Evolutionary conservation across 2,329 filamentous ascomycete species (phyloP).

Genomic region (Fusarium praegraminearum): DNA sequence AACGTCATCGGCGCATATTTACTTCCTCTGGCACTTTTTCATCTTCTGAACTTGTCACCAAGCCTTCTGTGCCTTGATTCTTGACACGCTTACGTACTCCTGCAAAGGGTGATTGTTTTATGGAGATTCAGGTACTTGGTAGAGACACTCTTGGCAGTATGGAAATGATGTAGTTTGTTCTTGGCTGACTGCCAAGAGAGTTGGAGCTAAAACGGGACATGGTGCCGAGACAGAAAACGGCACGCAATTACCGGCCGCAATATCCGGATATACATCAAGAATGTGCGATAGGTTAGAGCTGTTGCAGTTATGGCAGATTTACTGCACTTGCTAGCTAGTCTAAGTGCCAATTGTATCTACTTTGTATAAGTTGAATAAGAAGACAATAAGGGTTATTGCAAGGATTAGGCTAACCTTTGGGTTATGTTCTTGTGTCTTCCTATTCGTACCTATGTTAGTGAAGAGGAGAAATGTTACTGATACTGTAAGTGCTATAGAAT

Average conservation of each 20-base stretch:
- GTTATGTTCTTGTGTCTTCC: too few species aligned
- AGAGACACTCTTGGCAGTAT: neutral
- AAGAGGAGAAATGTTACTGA: too few species aligned
- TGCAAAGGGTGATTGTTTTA: neutral
- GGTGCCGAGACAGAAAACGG: slow-evolving; percentile 19
- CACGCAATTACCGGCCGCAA: slow-evolving; percentile 28
- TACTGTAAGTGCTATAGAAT: too few species aligned
- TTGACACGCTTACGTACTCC: slow-evolving; percentile 5
- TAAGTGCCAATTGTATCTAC: neutral
- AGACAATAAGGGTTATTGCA: too few species aligned
- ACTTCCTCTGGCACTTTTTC: neutral
- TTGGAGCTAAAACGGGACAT: slow-evolving; percentile 5
- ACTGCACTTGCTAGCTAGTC: neutral
- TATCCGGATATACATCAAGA: slow-evolving; percentile 2
- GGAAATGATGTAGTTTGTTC: neutral
- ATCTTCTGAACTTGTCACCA: neutral
- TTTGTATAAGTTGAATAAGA: too few species aligned
- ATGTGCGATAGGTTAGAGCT: neutral
- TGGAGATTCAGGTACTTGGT: neutral
- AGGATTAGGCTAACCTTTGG: too few species aligned
- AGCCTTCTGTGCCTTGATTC: slow-evolving; percentile 4
- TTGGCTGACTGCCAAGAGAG: neutral
- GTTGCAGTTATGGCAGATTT: neutral
- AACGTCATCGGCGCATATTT: slow-evolving; percentile 14
- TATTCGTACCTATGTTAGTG: too few species aligned